These are phyloP conservation scores for Hordeum vulgare DNA, from an alignment of 176 grass and related monocot species.

Conservation along the genomic window DNA sequence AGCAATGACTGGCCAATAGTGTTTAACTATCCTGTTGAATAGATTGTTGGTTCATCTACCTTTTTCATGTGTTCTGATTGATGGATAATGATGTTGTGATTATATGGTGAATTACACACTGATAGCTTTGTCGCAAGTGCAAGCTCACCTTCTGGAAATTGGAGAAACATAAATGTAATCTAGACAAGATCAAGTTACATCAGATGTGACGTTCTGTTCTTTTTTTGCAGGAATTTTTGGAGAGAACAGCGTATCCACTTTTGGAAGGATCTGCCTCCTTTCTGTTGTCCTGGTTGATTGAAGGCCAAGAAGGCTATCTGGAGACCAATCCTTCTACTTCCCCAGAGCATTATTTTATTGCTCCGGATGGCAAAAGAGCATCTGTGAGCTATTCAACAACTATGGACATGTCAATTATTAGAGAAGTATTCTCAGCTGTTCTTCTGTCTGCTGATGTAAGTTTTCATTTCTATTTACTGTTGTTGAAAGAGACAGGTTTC, in stretches of 20 bases:
- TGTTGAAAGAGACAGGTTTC: not conserved
- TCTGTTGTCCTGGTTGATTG: conserved; percentile 77
- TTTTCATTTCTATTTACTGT: not conserved
- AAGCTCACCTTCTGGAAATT: not conserved
- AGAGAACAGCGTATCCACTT: conserved; percentile 75
- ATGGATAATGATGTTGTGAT: not conserved
- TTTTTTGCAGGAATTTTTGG: conserved; percentile 55
- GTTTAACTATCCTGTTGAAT: not conserved
- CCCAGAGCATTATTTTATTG: conserved; percentile 84
- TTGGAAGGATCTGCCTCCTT: conserved; percentile 80
- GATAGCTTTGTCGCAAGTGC: not conserved
- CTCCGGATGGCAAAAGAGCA: conserved; percentile 67
- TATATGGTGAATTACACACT: not conserved
- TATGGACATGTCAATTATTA: conserved; percentile 87
- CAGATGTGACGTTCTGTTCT: not conserved
- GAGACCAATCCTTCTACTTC: conserved; percentile 92
- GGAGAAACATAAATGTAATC: not conserved
- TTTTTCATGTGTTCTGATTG: not conserved
- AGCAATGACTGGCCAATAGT: not conserved
- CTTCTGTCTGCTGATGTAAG: conserved; percentile 62
- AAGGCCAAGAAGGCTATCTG: conserved; percentile 48
- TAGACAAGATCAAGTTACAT: not conserved
- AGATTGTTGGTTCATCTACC: not conserved
- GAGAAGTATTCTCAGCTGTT: conserved; percentile 69
- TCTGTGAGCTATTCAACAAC: conserved; percentile 90